Conservation (phyloP, 331 rosid genomes). For the Saraca asoca region DNA sequence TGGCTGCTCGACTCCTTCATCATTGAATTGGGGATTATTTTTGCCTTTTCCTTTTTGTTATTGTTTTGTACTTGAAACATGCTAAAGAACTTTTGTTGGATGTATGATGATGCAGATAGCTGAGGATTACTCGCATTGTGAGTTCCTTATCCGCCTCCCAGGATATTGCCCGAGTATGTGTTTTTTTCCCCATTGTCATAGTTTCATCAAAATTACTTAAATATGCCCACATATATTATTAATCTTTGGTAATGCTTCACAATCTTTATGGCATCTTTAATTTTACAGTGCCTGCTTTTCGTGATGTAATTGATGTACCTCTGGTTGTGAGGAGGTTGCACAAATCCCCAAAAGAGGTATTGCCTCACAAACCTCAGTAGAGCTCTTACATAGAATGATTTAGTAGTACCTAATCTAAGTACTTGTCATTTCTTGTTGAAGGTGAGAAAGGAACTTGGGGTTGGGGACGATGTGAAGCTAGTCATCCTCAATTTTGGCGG, state of each 20-base stretch:
- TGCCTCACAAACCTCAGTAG: constrained; percentile 21
- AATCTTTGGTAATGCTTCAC: constrained; percentile 22
- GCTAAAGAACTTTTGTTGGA: constrained; percentile 1
- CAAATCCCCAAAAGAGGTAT: constrained; percentile 88
- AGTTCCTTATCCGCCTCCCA: constrained; percentile 94
- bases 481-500: constrained; percentile 97
- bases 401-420: constrained; percentile 13
- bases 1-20: too few relatives aligned
- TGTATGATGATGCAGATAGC: constrained; percentile 62
- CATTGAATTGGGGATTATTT: constrained; percentile 13
- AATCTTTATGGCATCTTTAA: constrained; percentile 24
- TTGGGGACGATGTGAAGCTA: constrained; percentile 67
- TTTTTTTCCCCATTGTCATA: not conserved
- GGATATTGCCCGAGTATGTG: constrained; percentile 95
- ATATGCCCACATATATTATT: not conserved
- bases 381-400: constrained; percentile 30
- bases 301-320: constrained; percentile 90
- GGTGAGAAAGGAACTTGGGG: constrained; percentile 82
- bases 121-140: constrained; percentile 96
- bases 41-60: constrained; percentile 13
- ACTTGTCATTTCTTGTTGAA: constrained; percentile 43
- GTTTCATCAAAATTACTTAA: constrained; percentile 14
- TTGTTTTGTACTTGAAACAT: constrained; percentile 35
- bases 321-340: constrained; percentile 91
- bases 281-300: constrained; percentile 90